phyloP scores from a whole-genome alignment of 2,329 filamentous ascomycete species.

The Arthrobotrys entomopaga region DNA sequence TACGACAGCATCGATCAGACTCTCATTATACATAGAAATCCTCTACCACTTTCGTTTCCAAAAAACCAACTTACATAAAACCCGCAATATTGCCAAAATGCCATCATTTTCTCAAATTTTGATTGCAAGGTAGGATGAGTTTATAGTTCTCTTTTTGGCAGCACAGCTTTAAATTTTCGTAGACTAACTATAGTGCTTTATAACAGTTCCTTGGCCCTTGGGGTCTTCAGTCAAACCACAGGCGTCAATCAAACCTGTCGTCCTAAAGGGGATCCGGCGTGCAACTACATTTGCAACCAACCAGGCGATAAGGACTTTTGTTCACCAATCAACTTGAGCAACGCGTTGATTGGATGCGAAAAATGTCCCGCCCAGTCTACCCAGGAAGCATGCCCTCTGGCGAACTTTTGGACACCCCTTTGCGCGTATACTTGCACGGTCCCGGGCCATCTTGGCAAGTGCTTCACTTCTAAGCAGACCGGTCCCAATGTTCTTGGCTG shows the following conservation, averaged over 20 bases:
- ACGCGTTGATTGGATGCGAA: constrained; percentile 13
- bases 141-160: too few species aligned
- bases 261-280: constrained; percentile 3
- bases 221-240: neutral
- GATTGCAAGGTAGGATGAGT: too few species aligned
- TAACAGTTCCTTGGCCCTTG: neutral
- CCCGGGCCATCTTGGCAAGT: neutral
- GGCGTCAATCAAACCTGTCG: constrained; percentile 5
- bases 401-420: neutral
- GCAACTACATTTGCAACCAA: constrained; percentile 6
- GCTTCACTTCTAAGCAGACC: neutral
- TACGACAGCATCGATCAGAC: too few species aligned
- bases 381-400: constrained; percentile 2
- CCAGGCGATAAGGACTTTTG: constrained; percentile 8
- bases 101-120: too few species aligned
- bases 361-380: neutral
- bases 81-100: too few species aligned
- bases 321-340: constrained; percentile 2
- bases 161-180: too few species aligned
- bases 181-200: too few species aligned
- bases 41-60: too few species aligned
- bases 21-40: too few species aligned
- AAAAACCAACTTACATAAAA: too few species aligned
- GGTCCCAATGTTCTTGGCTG: constrained; percentile 9
- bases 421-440: constrained; percentile 7